Evolutionary conservation across 73 alveolate species (phyloP).

Genomic region (Symbiodinium natans): DNA sequence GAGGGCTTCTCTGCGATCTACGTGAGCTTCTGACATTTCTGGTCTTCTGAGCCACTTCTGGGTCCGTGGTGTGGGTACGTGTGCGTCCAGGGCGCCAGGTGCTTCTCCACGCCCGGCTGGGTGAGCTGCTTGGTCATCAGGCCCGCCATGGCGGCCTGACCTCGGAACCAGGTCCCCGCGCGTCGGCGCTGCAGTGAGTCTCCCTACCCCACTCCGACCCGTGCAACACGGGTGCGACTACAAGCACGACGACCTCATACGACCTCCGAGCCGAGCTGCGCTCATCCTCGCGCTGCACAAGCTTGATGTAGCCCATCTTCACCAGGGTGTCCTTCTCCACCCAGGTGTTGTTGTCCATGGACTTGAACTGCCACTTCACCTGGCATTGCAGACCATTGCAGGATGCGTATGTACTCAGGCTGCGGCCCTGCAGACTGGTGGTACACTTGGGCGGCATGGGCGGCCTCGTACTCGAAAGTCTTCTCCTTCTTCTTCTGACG

Average conservation of each 20-base stretch:
- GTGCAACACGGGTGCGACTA: too few species aligned
- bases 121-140: slow-evolving; percentile 90
- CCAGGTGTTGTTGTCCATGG: slow-evolving; percentile 83
- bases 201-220: too few species aligned
- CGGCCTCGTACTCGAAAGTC: slow-evolving; percentile 85
- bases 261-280: background rate
- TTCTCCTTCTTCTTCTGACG: slow-evolving; percentile 94
- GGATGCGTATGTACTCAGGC: too few species aligned
- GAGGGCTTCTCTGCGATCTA: too few species aligned
- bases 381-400: too few species aligned
- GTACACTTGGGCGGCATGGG: background rate
- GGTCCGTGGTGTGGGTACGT: too few species aligned
- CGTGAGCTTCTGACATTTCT: too few species aligned
- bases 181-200: too few species aligned
- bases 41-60: background rate
- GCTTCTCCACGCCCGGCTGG: slow-evolving; percentile 92
- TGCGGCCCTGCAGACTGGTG: too few species aligned
- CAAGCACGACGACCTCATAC: too few species aligned
- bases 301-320: slow-evolving; percentile 93
- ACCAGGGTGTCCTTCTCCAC: slow-evolving; percentile 88
- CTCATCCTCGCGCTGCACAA: slow-evolving; percentile 91
- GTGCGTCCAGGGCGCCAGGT: slow-evolving; percentile 25
- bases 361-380: slow-evolving; percentile 94
- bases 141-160: slow-evolving; percentile 92
- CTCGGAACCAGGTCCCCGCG: background rate